Conservation (phyloP, 2,329 filamentous ascomycete species). For the Diplodia seriata region DNA sequence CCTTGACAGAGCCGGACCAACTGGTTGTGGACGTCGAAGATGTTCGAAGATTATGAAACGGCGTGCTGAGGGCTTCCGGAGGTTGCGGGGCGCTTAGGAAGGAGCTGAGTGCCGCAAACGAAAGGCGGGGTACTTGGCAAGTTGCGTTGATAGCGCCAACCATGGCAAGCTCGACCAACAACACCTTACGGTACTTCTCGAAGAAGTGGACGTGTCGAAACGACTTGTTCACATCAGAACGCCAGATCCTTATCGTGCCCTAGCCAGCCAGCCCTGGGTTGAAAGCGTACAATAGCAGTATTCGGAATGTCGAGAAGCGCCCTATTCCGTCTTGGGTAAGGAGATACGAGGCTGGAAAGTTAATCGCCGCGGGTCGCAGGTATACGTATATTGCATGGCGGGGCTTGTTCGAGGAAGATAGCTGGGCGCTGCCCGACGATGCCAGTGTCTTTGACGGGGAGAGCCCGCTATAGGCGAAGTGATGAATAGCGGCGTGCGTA, state of each 20-base stretch:
- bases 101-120: constrained; percentile 11
- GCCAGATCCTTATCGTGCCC: constrained; percentile 2
- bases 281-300: not conserved
- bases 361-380: constrained; percentile 14
- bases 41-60: not conserved
- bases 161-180: constrained; percentile 18
- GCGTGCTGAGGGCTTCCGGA: not conserved
- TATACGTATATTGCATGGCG: not conserved
- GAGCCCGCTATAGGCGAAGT: not conserved
- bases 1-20: not conserved
- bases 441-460: not conserved
- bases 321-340: constrained; percentile 5
- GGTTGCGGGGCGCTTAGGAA: not conserved
- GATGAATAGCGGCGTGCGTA: not conserved
- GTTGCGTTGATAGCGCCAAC: constrained; percentile 3
- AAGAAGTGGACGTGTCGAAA: constrained; percentile 8
- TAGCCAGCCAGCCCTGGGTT: not conserved
- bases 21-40: not conserved
- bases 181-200: not conserved
- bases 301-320: constrained; percentile 15
- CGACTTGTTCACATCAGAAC: not conserved
- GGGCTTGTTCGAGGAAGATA: constrained; percentile 6
- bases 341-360: constrained; percentile 21
- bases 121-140: constrained; percentile 21
- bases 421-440: not conserved